These are phyloP conservation scores for Lodderomyces jiufengensis DNA, from an alignment of 1,139 yeast genomes.

Conservation along the genomic window DNA sequence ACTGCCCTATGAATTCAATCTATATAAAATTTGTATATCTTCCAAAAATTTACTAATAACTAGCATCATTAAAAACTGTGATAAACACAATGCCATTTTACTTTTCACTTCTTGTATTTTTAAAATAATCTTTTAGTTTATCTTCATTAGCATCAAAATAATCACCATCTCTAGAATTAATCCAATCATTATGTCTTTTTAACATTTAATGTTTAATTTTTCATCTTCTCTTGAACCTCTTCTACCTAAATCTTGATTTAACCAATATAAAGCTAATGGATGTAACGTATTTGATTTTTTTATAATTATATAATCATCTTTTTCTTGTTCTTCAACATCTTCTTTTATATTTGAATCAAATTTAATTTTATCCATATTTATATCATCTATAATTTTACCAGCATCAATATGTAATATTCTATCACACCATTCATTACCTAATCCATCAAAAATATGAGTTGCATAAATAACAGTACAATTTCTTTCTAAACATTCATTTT, in stretches of 20 bases:
- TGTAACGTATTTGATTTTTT: slow-evolving; percentile 55
- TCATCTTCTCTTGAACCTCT: slow-evolving; percentile 57
- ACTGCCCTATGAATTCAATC: neutral
- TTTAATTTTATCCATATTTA: slow-evolving; percentile 17
- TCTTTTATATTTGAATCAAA: slow-evolving; percentile 16
- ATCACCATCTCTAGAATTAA: slow-evolving; percentile 35
- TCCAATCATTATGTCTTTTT: slow-evolving; percentile 46
- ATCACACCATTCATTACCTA: slow-evolving; percentile 81
- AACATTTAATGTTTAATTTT: slow-evolving; percentile 38
- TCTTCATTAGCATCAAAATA: slow-evolving; percentile 46
- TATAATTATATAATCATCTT: slow-evolving; percentile 25
- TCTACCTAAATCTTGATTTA: slow-evolving; percentile 46
- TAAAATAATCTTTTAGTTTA: slow-evolving; percentile 47
- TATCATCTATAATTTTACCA: slow-evolving; percentile 46
- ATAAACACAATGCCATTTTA: too few species aligned
- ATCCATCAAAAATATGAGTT: slow-evolving; percentile 94
- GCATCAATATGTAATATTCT: slow-evolving; percentile 73
- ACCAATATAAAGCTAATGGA: slow-evolving; percentile 70
- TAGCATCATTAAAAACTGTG: too few species aligned
- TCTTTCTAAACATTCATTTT: slow-evolving; percentile 63
- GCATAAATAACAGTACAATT: slow-evolving; percentile 81
- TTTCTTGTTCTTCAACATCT: slow-evolving; percentile 13
- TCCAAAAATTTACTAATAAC: neutral
- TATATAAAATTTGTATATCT: too few species aligned
- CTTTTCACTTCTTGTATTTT: slow-evolving; percentile 35